Evolutionary conservation across 2,329 filamentous ascomycete species (phyloP), one percentile per base, ranked within the genome.

Genomic region (Cytospora piceae): DNA sequence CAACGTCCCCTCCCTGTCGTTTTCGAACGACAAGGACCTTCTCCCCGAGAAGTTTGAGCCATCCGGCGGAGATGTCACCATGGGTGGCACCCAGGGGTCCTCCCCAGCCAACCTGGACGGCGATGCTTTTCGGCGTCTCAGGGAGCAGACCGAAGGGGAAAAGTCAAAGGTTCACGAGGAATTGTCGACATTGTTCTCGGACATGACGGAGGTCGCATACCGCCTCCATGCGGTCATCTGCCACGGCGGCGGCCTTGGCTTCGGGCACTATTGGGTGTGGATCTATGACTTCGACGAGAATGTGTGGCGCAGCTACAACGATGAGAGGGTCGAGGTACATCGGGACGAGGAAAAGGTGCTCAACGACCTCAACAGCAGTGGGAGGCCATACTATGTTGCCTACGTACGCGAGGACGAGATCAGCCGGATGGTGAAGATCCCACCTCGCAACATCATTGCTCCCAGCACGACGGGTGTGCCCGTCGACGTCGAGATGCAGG

Each of bases 251-350:
- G 82, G 83, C 32, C 83, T 89, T 51, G 85, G 83, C 54, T 89
- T 89, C 55, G 95, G 95, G 0, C 95, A 99, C 77, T 99, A 98
- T 79, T 97, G 93, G 90, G 93, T 97, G 54, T 97, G 94, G 85
- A 96, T 99, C 69, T 91, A 89, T 73, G 95, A 98, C 78, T 96
- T 96, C 76, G 85, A 89, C 69, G 85, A 87, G 56, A 80, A 88
- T 42, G 81, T 94, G 24, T 99, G 95, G 94, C 89, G 93, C 65
- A 93, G 92, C 73, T 99, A 97, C 82, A 99, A 99, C 74, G 95
- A 99, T 73, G 90, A 90, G 62, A 84, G 84, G 20, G 93, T 99
- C 29, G 89, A 86, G 3, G 87, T 91, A 69, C 81, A 84, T 66
- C 84, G 87, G 31, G 85, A 91, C 71, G 82, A 85, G 9, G 81